These are phyloP conservation scores for Boletus coccyginus DNA, from an alignment of 768 basidiomycete species.

Conservation along the genomic window DNA sequence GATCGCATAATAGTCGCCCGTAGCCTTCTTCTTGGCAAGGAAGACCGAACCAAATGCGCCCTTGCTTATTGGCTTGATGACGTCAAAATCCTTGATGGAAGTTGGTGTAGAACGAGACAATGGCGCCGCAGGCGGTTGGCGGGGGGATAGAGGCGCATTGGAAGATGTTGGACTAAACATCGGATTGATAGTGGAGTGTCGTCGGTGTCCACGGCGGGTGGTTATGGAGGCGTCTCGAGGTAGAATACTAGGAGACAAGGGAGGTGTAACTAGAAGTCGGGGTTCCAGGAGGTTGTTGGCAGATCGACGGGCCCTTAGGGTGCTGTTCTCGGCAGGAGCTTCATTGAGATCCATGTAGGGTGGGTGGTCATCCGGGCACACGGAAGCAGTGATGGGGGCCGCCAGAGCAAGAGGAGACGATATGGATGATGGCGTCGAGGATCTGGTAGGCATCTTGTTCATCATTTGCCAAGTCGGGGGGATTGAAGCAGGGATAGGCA, in stretches of 20 bases:
- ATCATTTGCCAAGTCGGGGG: slow-evolving; percentile 39
- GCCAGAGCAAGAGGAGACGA: slow-evolving; percentile 86
- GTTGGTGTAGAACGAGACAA: slow-evolving; percentile 77
- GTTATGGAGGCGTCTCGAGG: slow-evolving; percentile 50
- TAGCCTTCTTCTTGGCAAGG: slow-evolving; percentile 95
- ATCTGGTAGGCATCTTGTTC: slow-evolving; percentile 62
- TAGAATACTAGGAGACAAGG: slow-evolving; percentile 56
- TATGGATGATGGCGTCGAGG: slow-evolving; percentile 85
- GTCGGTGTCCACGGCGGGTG: slow-evolving; percentile 58
- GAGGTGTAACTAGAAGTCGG: slow-evolving; percentile 68
- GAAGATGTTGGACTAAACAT: slow-evolving; percentile 53
- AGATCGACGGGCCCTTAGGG: slow-evolving; percentile 65
- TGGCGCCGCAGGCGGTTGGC: slow-evolving; percentile 76
- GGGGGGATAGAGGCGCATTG: slow-evolving; percentile 74
- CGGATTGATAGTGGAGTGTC: slow-evolving; percentile 70
- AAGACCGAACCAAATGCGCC: slow-evolving; percentile 99
- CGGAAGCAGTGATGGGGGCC: slow-evolving; percentile 75
- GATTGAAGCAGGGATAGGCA: slow-evolving; percentile 45
- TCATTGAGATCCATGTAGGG: slow-evolving; percentile 71
- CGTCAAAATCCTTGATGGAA: slow-evolving; percentile 98
- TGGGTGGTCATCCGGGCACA: slow-evolving; percentile 55
- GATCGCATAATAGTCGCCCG: slow-evolving; percentile 98
- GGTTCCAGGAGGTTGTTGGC: slow-evolving; percentile 63
- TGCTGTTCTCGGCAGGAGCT: slow-evolving; percentile 32
- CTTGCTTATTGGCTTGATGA: slow-evolving; percentile 99